These are phyloP conservation scores for Dissophora globulifera DNA, from an alignment of 192 early-diverging fungal species.

Conservation along the genomic window DNA sequence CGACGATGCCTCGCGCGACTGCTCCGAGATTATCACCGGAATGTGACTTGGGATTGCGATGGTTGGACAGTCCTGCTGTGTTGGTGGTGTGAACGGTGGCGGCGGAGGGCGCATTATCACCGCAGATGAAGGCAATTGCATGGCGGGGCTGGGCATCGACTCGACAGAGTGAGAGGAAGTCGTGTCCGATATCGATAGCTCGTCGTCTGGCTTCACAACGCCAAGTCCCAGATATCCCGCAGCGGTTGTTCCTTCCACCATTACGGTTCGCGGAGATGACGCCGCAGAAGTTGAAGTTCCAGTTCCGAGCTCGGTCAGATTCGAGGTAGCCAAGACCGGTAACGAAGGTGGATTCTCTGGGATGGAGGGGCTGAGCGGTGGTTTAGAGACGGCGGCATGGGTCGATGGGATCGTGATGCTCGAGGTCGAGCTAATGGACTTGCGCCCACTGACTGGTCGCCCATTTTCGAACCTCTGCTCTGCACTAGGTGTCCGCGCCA, in stretches of 20 bases:
- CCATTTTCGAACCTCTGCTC: slow-evolving; percentile 55
- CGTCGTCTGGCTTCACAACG: slow-evolving; percentile 13
- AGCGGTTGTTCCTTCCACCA: slow-evolving; percentile 16
- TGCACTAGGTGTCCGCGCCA: slow-evolving; percentile 52
- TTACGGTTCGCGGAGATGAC: slow-evolving; percentile 32
- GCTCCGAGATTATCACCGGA: slow-evolving; percentile 79
- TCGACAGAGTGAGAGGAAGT: slow-evolving; percentile 27
- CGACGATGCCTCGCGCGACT: slow-evolving; percentile 76
- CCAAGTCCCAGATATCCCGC: slow-evolving; percentile 1
- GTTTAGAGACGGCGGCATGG: not conserved
- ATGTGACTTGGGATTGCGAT: slow-evolving; percentile 72
- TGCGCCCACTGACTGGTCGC: slow-evolving; percentile 20
- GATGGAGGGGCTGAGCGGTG: slow-evolving; percentile 16
- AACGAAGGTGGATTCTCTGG: not conserved
- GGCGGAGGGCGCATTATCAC: slow-evolving; percentile 31
- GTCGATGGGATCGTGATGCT: slow-evolving; percentile 7
- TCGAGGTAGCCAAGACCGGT: not conserved
- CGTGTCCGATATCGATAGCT: slow-evolving; percentile 26
- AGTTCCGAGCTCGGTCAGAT: not conserved
- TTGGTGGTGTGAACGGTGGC: slow-evolving; percentile 56
- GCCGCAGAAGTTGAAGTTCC: slow-evolving; percentile 11
- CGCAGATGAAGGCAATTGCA: slow-evolving; percentile 21
- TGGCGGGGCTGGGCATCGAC: slow-evolving; percentile 14
- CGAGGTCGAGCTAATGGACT: not conserved
- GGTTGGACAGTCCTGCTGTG: slow-evolving; percentile 67